Evolutionary conservation across 164 flowering plant species (phyloP).

Genomic region (Macadamia tetraphylla): DNA sequence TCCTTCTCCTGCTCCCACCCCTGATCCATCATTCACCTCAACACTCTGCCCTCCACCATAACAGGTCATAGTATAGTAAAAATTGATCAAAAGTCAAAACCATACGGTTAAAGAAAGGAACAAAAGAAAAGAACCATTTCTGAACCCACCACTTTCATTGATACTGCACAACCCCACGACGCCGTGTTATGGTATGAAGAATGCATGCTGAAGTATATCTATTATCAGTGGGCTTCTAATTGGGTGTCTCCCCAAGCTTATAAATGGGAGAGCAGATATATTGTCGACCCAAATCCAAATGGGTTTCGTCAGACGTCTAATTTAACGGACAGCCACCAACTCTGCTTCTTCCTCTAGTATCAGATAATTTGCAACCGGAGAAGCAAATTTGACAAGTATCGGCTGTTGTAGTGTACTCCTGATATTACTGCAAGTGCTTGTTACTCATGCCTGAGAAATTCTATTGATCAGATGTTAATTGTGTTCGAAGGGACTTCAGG

Average conservation of each 20-base stretch:
- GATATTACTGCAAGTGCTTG: slow-evolving; percentile 14
- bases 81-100: no score
- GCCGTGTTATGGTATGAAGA: slow-evolving; percentile 18
- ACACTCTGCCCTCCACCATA: no score
- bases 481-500: not conserved
- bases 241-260: not conserved
- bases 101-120: no score
- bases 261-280: not conserved
- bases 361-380: slow-evolving; percentile 1
- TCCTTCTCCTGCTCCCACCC: no score
- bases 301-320: not conserved
- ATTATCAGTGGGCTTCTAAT: not conserved
- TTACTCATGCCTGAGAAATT: slow-evolving; percentile 9
- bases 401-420: not conserved
- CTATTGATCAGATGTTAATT: not conserved
- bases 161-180: not conserved
- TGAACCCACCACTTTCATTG: no score
- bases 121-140: no score
- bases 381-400: slow-evolving; percentile 9
- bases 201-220: slow-evolving; percentile 25
- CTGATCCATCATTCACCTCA: no score
- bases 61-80: no score
- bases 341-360: not conserved
- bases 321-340: not conserved
- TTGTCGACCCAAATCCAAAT: not conserved